Evolutionary conservation across 805 yeast genomes (phyloP).

Genomic region (Saccharomycopsis oosterbeekiorum): DNA sequence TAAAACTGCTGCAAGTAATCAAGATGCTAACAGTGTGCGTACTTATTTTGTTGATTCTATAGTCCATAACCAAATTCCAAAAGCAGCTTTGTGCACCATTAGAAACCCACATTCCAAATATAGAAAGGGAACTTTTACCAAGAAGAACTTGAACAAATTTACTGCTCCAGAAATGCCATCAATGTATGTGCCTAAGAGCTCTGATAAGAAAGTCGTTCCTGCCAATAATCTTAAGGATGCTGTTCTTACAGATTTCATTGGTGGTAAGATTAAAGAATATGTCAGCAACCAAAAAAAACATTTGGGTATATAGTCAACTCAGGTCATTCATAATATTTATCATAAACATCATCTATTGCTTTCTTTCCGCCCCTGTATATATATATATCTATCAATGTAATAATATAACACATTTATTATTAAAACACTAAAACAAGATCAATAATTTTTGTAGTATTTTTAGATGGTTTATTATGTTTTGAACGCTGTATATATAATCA

Average conservation of each 20-base stretch:
- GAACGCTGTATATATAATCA: neutral
- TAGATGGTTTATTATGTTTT: no score
- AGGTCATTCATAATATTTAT: neutral
- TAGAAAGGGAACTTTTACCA: slow-evolving; percentile 51
- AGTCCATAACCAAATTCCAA: slow-evolving; percentile 60
- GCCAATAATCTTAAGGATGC: slow-evolving; percentile 40
- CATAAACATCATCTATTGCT: neutral
- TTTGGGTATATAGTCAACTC: slow-evolving; percentile 6
- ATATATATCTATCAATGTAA: neutral
- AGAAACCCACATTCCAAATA: slow-evolving; percentile 69
- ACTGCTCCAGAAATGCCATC: slow-evolving; percentile 72
- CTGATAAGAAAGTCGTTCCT: slow-evolving; percentile 49
- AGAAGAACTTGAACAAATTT: slow-evolving; percentile 24
- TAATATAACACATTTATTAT: neutral
- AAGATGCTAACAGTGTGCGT: slow-evolving; percentile 55
- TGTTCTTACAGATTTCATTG: slow-evolving; percentile 48
- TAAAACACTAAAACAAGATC: no score
- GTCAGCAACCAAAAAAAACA: slow-evolving; percentile 20
- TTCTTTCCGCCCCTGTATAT: neutral
- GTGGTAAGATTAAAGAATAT: slow-evolving; percentile 30
- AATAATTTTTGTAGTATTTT: no score
- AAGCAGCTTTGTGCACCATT: slow-evolving; percentile 51
- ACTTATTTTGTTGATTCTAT: slow-evolving; percentile 65
- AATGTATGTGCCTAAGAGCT: slow-evolving; percentile 29
- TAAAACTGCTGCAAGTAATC: slow-evolving; percentile 23